phyloP scores from a whole-genome alignment of 176 grass and related monocot species.

The Hsuehochloa calcarea region DNA sequence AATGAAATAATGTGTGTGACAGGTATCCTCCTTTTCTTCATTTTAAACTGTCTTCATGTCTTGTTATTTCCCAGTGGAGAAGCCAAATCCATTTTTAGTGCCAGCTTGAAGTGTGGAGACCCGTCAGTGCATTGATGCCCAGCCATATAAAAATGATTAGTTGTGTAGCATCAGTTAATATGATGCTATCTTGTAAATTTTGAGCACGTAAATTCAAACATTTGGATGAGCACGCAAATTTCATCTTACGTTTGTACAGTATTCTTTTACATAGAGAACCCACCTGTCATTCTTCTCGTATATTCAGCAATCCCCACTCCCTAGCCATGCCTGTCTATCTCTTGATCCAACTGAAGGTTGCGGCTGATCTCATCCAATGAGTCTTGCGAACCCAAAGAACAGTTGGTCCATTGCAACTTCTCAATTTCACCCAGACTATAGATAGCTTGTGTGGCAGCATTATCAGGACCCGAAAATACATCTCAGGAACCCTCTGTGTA shows the following conservation, averaged over 20 bases:
- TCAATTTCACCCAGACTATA: constrained; percentile 77
- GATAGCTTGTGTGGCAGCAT: constrained; percentile 45
- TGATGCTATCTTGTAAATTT: neutral
- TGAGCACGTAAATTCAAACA: neutral
- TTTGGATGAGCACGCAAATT: neutral
- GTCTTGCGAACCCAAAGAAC: constrained; percentile 45
- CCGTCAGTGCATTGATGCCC: neutral
- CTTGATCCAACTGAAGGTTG: neutral
- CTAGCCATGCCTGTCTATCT: neutral
- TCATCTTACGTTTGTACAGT: neutral
- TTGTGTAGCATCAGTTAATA: neutral
- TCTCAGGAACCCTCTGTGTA: no score
- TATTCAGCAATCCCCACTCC: neutral
- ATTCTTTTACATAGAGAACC: neutral
- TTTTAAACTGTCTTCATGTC: no score
- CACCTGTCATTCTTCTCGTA: neutral
- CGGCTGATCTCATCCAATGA: constrained; percentile 57
- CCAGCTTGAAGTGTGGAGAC: neutral
- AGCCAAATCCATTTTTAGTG: neutral
- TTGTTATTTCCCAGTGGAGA: neutral
- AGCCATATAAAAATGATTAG: neutral
- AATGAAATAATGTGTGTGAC: neutral
- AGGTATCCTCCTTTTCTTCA: neutral
- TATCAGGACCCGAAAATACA: no score
- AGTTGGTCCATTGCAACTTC: constrained; percentile 27